phyloP scores from a whole-genome alignment of 106 monocot genomes.

The Allium sativum region DNA sequence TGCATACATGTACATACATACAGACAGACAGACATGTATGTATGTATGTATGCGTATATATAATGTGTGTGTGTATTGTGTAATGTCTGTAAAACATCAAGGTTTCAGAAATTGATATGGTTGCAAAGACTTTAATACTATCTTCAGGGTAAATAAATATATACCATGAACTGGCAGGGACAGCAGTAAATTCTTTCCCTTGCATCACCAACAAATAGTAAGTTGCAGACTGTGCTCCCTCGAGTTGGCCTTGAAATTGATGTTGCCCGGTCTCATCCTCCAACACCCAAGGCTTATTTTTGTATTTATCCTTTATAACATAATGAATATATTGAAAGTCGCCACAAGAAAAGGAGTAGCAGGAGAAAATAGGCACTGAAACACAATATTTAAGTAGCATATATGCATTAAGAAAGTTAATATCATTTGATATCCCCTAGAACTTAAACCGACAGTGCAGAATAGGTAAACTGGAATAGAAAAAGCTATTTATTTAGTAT shows the following conservation, averaged over 20 bases:
- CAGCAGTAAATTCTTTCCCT: constrained; percentile 92
- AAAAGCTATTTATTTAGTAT: too few species aligned
- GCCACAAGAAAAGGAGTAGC: background rate
- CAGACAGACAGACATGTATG: too few species aligned
- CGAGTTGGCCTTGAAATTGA: constrained; percentile 89
- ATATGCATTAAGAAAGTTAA: background rate
- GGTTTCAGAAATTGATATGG: too few species aligned
- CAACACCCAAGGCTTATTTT: constrained; percentile 91
- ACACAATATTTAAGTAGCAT: background rate
- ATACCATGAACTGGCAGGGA: constrained; percentile 90
- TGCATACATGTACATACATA: too few species aligned
- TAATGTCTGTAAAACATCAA: too few species aligned
- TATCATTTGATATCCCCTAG: too few species aligned
- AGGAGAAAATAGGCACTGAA: background rate
- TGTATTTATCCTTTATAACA: constrained; percentile 67
- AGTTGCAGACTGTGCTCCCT: constrained; percentile 84
- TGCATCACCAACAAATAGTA: constrained; percentile 96
- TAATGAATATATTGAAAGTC: background rate
- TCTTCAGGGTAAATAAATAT: background rate
- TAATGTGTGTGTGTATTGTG: too few species aligned
- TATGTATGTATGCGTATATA: too few species aligned
- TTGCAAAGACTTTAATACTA: too few species aligned
- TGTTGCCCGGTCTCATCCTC: constrained; percentile 97
- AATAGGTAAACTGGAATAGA: too few species aligned
- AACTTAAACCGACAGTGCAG: too few species aligned